Evolutionary conservation across 2,329 filamentous ascomycete genomes (phyloP), one percentile per base, ranked within the genome.

Genomic region (Mycosphaerella arachidis): DNA sequence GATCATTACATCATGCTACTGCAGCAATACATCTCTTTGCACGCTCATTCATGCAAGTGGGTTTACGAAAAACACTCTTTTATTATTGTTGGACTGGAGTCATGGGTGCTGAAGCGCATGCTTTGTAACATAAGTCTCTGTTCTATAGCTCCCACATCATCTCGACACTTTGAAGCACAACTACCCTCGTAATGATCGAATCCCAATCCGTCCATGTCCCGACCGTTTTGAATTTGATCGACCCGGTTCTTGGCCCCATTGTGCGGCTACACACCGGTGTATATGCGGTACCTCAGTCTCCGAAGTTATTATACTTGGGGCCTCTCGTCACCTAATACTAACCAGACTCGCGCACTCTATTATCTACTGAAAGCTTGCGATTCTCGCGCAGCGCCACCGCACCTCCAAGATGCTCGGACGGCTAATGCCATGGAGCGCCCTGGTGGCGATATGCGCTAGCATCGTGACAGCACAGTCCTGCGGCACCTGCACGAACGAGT

Each of bases 401-500:
- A 24, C 24, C 40, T 43, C 8, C 40, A n/a, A n/a, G 40, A 43
- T 43, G 13, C 18, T 43, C 13, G 40, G 13, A 18, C 13, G 40
- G 40, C 40, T n/a, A 7, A 43, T 5, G 40, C 13, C 16, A 7
- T 43, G 40, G 40, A n/a, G 13, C 16, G 40, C 40, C 6, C 13
- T 18, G 4, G 40, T 8, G 40, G 16, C n/a, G 7, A n/a, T 43
- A 5, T 16, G 40, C 13, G 40, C 40, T 18, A 43, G 13, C n/a
- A 43, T 18, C 40, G 40, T 16, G n/a, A 43, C 40, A 43, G 40
- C 40, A 18, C 40, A 43, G 18, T 43, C 40, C 7, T 43, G 40
- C 18, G 40, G 40, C 10, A 56, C 56, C 43, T 64, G 60, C 55
- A 62, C 60, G n/a, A 64, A 62, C 53, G 62, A 62, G 18, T 64